Evolutionary conservation across 2,329 filamentous ascomycete species (phyloP).

Genomic region (Calonectria crousiana): DNA sequence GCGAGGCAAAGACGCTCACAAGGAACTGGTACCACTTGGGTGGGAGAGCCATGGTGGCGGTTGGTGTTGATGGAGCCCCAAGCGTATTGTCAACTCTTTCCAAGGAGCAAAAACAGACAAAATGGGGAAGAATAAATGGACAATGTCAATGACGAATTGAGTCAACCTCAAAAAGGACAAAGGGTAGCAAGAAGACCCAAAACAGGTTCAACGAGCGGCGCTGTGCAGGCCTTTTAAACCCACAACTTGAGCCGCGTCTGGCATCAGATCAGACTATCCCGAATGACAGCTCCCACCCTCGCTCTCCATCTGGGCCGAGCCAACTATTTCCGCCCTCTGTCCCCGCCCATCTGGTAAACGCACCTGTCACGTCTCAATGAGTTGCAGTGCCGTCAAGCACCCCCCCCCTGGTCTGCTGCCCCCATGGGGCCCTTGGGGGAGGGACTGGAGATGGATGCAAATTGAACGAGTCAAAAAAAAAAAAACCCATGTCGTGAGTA

Average conservation of each 20-base stretch:
- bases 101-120: neutral
- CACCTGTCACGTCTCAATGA: slow-evolving; percentile 18
- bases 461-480: neutral
- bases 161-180: neutral
- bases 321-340: neutral
- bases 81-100: neutral
- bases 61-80: neutral
- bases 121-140: neutral
- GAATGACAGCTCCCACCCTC: neutral
- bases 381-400: neutral
- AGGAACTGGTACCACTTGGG: slow-evolving; percentile 64
- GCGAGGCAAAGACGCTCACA: slow-evolving; percentile 47
- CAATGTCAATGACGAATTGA: neutral
- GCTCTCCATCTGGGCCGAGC: neutral
- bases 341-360: slow-evolving; percentile 13
- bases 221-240: slow-evolving; percentile 17
- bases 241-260: neutral
- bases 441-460: neutral
- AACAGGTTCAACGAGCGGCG: neutral
- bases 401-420: neutral
- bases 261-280: slow-evolving; percentile 1
- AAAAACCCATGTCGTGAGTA: neutral
- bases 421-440: neutral
- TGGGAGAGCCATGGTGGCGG: slow-evolving; percentile 54
- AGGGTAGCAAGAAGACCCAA: neutral